Conservation (phyloP, 352 stramenopile genomes). For the Globisporangium echinulatum region DNA sequence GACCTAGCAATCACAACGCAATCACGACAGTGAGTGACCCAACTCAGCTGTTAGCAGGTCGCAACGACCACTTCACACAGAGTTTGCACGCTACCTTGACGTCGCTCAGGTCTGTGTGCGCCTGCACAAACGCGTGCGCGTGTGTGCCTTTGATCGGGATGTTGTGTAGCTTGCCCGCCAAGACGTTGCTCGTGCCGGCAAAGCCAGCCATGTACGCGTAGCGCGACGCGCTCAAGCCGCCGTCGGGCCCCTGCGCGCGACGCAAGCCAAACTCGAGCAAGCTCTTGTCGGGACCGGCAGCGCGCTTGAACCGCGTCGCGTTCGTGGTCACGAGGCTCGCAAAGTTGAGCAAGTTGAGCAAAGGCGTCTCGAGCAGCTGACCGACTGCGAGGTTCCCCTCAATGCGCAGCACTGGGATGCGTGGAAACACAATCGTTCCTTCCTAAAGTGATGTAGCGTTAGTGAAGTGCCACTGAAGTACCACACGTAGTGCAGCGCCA, state of each 20-base stretch:
- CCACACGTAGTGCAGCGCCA: too few species aligned
- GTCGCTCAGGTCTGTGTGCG: slow-evolving; percentile 91
- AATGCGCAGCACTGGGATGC: slow-evolving; percentile 92
- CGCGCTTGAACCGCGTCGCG: slow-evolving; percentile 94
- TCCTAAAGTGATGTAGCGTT: slow-evolving; percentile 35
- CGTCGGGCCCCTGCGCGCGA: slow-evolving; percentile 95
- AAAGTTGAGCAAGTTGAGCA: slow-evolving; percentile 98
- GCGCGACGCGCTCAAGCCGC: slow-evolving; percentile 93
- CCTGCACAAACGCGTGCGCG: slow-evolving; percentile 97
- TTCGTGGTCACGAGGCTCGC: slow-evolving; percentile 97
- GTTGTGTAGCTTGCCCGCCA: slow-evolving; percentile 93
- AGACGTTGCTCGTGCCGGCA: slow-evolving; percentile 96
- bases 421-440: slow-evolving; percentile 95
- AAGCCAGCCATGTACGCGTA: slow-evolving; percentile 99
- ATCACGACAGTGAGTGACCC: neutral
- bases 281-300: slow-evolving; percentile 81
- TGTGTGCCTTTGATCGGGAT: slow-evolving; percentile 97
- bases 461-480: too few species aligned
- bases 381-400: slow-evolving; percentile 91
- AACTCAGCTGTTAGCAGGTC: too few species aligned
- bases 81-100: slow-evolving; percentile 34
- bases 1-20: slow-evolving; percentile 11
- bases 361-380: slow-evolving; percentile 97
- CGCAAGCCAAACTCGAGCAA: slow-evolving; percentile 93
- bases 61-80: too few species aligned